Evolutionary conservation across 768 basidiomycete genomes (phyloP), one percentile per base, ranked within the genome.

Genomic region (Termitomyces sp.): DNA sequence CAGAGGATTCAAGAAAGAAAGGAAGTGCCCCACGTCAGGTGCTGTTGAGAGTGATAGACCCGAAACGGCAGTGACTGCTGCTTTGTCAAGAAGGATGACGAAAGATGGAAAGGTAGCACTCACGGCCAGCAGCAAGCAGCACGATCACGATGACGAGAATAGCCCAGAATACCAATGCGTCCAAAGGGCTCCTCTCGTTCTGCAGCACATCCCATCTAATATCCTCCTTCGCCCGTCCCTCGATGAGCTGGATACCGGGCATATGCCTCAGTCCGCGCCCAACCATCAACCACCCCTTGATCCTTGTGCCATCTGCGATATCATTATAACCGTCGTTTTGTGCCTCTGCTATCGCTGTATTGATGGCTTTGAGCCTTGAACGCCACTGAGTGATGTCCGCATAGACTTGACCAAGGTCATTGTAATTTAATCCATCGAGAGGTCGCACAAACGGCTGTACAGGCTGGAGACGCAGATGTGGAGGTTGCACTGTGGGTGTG

Each of bases 201-300:
- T 89, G 88, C 51, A 93, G 72, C 27, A 89, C 84, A 58, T 86
- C 84, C 90, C 91, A 94, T 55, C 87, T 73, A 37, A 94, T 83
- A 68, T 93, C 91, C 66, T 93, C 90, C 69, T 89, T 91, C 15
- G 89, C 87, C 59, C 88, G 74, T 2, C 91, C 91, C 67, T 90
- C 87, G 24, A 94, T 91, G 37, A 88, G 72, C 67, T 88, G 75
- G 6, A 88, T 70, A 2, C 84, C 84, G 33, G 83, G 84, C 30
- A 93, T 68, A 63, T 78, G 80, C 56, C 83, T 71, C 59, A 92
- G 69, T 1, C 88, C 89, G 30, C 82, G 77, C 9, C 91, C 91
- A 42, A 90, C 79, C 67, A 94, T 72, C 55, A 94, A 67, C 89
- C 90, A 93, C 0, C 91, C 91, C 64, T 86, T 87, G 59, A 89